These are phyloP conservation scores for Tremella mesenterica DNA, from an alignment of 768 basidiomycete species.

Conservation along the genomic window DNA sequence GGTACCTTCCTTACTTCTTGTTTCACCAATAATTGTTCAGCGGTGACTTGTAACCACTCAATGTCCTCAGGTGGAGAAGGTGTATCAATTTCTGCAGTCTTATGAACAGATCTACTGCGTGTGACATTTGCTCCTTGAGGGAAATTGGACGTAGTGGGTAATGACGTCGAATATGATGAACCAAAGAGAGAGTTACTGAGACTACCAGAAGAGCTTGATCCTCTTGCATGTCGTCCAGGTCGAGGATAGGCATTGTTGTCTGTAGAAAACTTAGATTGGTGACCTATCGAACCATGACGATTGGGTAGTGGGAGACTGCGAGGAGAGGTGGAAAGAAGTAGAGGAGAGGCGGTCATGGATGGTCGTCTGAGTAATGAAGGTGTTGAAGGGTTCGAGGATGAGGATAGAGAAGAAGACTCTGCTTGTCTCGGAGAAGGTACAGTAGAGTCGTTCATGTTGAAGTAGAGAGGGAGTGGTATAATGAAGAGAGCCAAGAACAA, in stretches of 20 bases:
- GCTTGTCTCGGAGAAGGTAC: neutral
- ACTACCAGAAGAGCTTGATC: conserved; percentile 10
- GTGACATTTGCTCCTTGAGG: conserved; percentile 1
- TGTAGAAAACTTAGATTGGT: neutral
- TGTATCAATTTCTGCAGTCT: neutral
- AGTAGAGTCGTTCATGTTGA: neutral
- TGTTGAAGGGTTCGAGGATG: neutral
- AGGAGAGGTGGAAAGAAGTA: conserved; percentile 5
- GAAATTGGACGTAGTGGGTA: neutral
- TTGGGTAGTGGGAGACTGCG: conserved; percentile 4
- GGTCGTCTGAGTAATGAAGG: neutral
- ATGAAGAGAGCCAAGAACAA: too few relatives aligned
- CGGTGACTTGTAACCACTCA: conserved; percentile 16
- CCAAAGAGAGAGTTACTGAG: conserved; percentile 7
- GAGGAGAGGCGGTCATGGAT: conserved; percentile 2
- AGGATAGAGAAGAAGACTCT: neutral
- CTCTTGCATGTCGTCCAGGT: conserved; percentile 1
- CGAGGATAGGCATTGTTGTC: neutral
- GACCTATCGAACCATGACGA: conserved; percentile 3
- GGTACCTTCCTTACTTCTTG: conserved; percentile 1
- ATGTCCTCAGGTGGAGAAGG: conserved; percentile 9
- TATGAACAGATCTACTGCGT: neutral
- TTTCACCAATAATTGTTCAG: conserved; percentile 2
- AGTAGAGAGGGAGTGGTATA: too few relatives aligned
- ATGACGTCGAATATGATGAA: too few relatives aligned